phyloP scores from a whole-genome alignment of 1,139 yeast genomes.

The Hyphopichia burtonii region DNA sequence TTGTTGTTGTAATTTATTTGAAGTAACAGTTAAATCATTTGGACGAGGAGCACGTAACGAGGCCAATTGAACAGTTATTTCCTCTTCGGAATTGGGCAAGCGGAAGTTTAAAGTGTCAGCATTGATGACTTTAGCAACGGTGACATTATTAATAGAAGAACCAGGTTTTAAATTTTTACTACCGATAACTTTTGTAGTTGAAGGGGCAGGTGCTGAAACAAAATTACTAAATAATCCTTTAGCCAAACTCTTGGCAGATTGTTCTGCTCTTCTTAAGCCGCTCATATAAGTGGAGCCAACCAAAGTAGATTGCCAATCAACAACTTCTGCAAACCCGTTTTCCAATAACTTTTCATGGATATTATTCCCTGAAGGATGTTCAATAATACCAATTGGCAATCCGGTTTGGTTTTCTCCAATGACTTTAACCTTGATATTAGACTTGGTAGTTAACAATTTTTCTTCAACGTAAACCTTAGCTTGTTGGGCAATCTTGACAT shows the following conservation, averaged over 20 bases:
- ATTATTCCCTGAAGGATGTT: conserved; percentile 70
- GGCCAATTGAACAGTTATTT: conserved; percentile 66
- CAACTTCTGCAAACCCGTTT: conserved; percentile 70
- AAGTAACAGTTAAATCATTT: conserved; percentile 54
- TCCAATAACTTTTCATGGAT: conserved; percentile 67
- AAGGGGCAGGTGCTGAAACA: conserved; percentile 9
- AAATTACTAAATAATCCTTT: conserved; percentile 60
- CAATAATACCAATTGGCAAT: conserved; percentile 58
- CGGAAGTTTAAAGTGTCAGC: conserved; percentile 66
- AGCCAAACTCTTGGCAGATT: conserved; percentile 59
- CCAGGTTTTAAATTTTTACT: conserved; percentile 41
- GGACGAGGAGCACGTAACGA: conserved; percentile 74
- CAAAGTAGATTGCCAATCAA: conserved; percentile 80
- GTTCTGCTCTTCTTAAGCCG: conserved; percentile 63
- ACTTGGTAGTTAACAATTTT: conserved; percentile 64
- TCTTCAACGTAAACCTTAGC: conserved; percentile 67
- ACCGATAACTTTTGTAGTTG: conserved; percentile 17
- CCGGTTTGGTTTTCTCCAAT: conserved; percentile 65
- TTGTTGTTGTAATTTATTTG: conserved; percentile 32
- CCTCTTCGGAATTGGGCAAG: conserved; percentile 46
- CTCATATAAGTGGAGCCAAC: conserved; percentile 69
- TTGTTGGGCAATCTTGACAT: conserved; percentile 55
- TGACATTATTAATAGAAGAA: conserved; percentile 48
- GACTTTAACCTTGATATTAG: conserved; percentile 48
- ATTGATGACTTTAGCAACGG: conserved; percentile 59